phyloP scores from a whole-genome alignment of 2,329 filamentous ascomycete species.

The Calonectria leucothoes region DNA sequence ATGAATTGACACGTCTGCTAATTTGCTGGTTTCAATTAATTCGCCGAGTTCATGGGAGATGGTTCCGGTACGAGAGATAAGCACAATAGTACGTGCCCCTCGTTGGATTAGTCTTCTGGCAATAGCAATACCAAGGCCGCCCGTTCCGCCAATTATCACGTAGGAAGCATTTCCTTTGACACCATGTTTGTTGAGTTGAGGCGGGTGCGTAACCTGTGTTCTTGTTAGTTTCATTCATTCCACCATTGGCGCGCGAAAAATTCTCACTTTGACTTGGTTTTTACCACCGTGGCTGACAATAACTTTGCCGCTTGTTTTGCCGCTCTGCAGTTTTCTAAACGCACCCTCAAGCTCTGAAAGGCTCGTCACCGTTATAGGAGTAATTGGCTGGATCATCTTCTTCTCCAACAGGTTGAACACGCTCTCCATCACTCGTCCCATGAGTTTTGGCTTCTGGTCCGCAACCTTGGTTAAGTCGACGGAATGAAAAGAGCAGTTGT shows the following conservation, averaged over 20 bases:
- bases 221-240: not conserved
- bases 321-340: constrained; percentile 50
- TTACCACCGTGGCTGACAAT: constrained; percentile 55
- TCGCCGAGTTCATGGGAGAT: constrained; percentile 53
- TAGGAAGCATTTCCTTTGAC: constrained; percentile 58
- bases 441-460: constrained; percentile 52
- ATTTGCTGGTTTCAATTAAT: constrained; percentile 52
- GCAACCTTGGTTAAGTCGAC: constrained; percentile 44
- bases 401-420: constrained; percentile 50
- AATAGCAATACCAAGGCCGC: constrained; percentile 62
- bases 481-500: constrained; percentile 24
- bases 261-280: constrained; percentile 54
- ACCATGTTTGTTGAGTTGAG: constrained; percentile 33
- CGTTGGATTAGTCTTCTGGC: constrained; percentile 59
- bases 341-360: constrained; percentile 52
- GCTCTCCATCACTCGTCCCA: constrained; percentile 51
- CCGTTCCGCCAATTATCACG: constrained; percentile 63
- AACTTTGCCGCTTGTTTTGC: constrained; percentile 53
- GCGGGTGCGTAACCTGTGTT: constrained; percentile 32
- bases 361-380: constrained; percentile 48
- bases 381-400: constrained; percentile 49
- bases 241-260: not conserved
- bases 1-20: constrained; percentile 54
- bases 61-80: constrained; percentile 60
- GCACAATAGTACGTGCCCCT: constrained; percentile 59